These are phyloP conservation scores for Aspergillus versicolor DNA, from an alignment of 2,329 filamentous ascomycete genomes.

Conservation along the genomic window DNA sequence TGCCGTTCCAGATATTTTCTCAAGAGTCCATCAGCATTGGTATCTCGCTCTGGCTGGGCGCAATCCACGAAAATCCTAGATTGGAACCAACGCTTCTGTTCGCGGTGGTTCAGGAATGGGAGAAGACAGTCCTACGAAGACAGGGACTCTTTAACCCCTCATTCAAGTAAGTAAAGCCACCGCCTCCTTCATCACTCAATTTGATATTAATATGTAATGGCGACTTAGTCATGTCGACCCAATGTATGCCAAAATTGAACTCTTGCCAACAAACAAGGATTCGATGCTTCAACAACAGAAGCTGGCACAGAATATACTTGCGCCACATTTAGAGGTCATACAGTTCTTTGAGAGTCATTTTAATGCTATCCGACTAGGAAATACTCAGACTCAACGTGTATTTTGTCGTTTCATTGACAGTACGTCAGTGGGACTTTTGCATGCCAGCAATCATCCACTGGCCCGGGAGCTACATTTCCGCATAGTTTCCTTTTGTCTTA, in stretches of 20 bases:
- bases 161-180: conserved; percentile 55
- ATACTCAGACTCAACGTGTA: conserved; percentile 73
- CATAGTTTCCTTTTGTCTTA: conserved; percentile 77
- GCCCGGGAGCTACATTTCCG: conserved; percentile 91
- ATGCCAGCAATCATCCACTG: conserved; percentile 75
- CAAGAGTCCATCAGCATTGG: conserved; percentile 95
- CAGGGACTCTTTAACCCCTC: conserved; percentile 77
- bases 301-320: conserved; percentile 75
- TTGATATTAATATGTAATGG: conserved; percentile 14
- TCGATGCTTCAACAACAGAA: conserved; percentile 73
- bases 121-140: conserved; percentile 72
- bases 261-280: conserved; percentile 83
- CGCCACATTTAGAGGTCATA: conserved; percentile 79
- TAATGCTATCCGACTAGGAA: conserved; percentile 85
- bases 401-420: conserved; percentile 78
- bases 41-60: conserved; percentile 91
- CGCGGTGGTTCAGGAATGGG: conserved; percentile 89
- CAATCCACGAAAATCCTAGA: conserved; percentile 91
- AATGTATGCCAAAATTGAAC: conserved; percentile 88
- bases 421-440: conserved; percentile 72
- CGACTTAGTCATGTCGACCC: conserved; percentile 70
- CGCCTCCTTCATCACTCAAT: background rate
- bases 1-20: conserved; percentile 90
- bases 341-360: conserved; percentile 95
- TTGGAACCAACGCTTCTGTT: conserved; percentile 83